Evolutionary conservation across 2,329 filamentous ascomycete species (phyloP).

Genomic region (Botrytis fabae): DNA sequence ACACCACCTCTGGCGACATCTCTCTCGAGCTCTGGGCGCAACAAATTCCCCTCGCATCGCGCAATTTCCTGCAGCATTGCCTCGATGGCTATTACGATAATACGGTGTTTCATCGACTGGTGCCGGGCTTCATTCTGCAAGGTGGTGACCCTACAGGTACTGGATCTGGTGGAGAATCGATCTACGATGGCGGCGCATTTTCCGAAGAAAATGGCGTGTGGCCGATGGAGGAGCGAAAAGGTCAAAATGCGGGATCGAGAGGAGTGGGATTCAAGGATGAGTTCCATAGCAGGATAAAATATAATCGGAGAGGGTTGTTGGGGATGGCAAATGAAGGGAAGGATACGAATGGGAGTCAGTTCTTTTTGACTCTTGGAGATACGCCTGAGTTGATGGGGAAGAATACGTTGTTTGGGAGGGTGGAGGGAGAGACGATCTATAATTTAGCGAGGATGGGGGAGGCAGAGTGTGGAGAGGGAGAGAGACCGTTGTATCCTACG

Average conservation of each 20-base stretch:
- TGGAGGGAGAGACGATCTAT: constrained; percentile 93
- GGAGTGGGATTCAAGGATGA: constrained; percentile 75
- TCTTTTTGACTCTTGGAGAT: constrained; percentile 90
- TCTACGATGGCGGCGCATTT: constrained; percentile 82
- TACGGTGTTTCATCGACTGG: constrained; percentile 90
- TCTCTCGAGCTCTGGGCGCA: constrained; percentile 93
- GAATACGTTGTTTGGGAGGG: constrained; percentile 90
- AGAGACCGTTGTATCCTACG: constrained; percentile 82
- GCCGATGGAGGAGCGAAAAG: constrained; percentile 65
- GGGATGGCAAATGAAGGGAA: constrained; percentile 94
- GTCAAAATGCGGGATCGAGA: constrained; percentile 58
- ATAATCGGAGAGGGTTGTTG: constrained; percentile 83
- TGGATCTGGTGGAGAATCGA: constrained; percentile 86
- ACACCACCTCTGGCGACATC: constrained; percentile 87
- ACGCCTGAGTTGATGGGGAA: constrained; percentile 82
- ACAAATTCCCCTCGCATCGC: constrained; percentile 85
- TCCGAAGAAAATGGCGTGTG: constrained; percentile 42
- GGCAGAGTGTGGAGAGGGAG: constrained; percentile 76
- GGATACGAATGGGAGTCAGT: constrained; percentile 88
- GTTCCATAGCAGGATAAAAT: constrained; percentile 88
- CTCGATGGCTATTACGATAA: constrained; percentile 94
- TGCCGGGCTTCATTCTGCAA: constrained; percentile 90
- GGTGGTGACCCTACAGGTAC: constrained; percentile 94
- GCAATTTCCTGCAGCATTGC: constrained; percentile 94
- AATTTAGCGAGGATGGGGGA: constrained; percentile 94